phyloP scores from a whole-genome alignment of 2,329 filamentous ascomycete species.

The Botryosphaeria dothidea region DNA sequence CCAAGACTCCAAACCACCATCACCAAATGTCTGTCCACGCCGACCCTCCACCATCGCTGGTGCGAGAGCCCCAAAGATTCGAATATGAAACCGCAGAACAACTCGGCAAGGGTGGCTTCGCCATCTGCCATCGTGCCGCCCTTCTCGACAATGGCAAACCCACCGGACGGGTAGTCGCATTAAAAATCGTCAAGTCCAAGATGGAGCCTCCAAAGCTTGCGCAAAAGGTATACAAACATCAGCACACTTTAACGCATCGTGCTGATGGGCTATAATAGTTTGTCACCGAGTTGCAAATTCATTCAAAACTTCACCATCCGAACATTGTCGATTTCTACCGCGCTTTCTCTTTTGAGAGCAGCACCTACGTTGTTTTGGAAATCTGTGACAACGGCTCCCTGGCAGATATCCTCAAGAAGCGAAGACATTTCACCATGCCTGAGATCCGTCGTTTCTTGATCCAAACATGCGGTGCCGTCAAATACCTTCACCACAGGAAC shows the following conservation, averaged over 20 bases:
- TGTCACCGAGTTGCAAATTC: slow-evolving; percentile 87
- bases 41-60: slow-evolving; percentile 56
- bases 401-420: slow-evolving; percentile 95
- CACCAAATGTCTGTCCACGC: slow-evolving; percentile 47
- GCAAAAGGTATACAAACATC: slow-evolving; percentile 65
- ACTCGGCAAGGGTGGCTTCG: slow-evolving; percentile 79
- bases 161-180: slow-evolving; percentile 67
- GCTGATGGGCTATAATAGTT: slow-evolving; percentile 49
- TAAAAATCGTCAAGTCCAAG: slow-evolving; percentile 81
- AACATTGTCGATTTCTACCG: slow-evolving; percentile 96
- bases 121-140: slow-evolving; percentile 75
- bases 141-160: slow-evolving; percentile 56
- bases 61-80: slow-evolving; percentile 68
- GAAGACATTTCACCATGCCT: slow-evolving; percentile 86
- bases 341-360: slow-evolving; percentile 85
- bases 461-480: slow-evolving; percentile 94
- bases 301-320: slow-evolving; percentile 94
- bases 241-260: slow-evolving; percentile 18
- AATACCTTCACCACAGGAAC: slow-evolving; percentile 94
- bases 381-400: slow-evolving; percentile 93
- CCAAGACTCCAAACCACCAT: slow-evolving; percentile 6
- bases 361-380: slow-evolving; percentile 92
- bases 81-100: slow-evolving; percentile 73
- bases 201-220: slow-evolving; percentile 79
- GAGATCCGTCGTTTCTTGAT: slow-evolving; percentile 93